Evolutionary conservation across 768 basidiomycete species (phyloP).

Genomic region (Amanita polypyramis): DNA sequence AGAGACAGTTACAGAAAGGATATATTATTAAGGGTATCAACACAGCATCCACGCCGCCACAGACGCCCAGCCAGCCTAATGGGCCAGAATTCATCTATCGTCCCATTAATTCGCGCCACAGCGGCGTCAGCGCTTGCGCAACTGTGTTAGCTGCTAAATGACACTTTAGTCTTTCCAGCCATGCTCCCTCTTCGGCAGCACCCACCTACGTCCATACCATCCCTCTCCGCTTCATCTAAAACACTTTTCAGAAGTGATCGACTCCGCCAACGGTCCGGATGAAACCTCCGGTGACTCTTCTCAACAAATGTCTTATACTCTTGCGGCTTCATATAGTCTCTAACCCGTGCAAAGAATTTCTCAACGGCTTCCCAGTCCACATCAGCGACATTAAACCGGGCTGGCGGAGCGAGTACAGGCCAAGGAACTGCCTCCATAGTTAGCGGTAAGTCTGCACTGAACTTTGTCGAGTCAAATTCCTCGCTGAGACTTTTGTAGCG

Average conservation of each 20-base stretch:
- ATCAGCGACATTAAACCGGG: slow-evolving; percentile 45
- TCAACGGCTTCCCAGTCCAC: slow-evolving; percentile 66
- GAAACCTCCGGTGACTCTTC: slow-evolving; percentile 65
- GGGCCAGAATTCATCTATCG: slow-evolving; percentile 10
- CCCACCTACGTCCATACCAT: slow-evolving; percentile 56
- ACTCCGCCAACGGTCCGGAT: slow-evolving; percentile 73
- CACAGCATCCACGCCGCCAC: slow-evolving; percentile 1
- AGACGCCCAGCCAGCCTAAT: background rate
- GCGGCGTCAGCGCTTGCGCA: slow-evolving; percentile 61
- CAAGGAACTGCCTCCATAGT: slow-evolving; percentile 60
- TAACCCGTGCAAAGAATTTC: slow-evolving; percentile 51
- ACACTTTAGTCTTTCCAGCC: background rate
- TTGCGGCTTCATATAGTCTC: slow-evolving; percentile 39
- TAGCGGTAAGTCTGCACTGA: slow-evolving; percentile 40
- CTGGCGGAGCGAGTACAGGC: slow-evolving; percentile 56
- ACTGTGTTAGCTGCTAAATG: slow-evolving; percentile 46
- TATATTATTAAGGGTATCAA: background rate
- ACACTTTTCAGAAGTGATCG: slow-evolving; percentile 51
- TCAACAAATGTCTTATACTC: slow-evolving; percentile 60
- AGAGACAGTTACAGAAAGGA: background rate
- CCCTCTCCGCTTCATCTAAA: slow-evolving; percentile 44
- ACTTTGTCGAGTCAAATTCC: slow-evolving; percentile 53
- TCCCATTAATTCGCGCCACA: slow-evolving; percentile 40
- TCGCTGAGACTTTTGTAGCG: slow-evolving; percentile 52
- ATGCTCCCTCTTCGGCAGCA: background rate